Percentiles rank a stretch among this genome's conserved stretches.
These are phyloP conservation scores for Macrotyloma uniflorum DNA, from an alignment of 306 rosid genomes.

Conservation along the genomic window DNA sequence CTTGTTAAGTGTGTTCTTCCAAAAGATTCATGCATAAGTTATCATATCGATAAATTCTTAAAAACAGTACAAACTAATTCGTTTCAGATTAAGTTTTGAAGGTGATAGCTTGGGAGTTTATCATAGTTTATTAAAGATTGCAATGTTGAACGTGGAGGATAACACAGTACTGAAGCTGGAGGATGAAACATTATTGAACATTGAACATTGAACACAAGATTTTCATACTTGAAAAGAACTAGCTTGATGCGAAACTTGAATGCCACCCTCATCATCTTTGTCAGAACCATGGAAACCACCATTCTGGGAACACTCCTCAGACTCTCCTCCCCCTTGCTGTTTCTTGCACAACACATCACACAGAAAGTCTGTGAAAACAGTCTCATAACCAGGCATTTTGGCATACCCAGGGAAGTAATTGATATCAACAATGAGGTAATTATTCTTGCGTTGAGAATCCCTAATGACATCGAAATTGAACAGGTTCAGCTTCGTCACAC, in stretches of 20 bases:
- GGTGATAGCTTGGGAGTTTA: too few species aligned
- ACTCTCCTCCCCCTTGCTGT: constrained; percentile 11
- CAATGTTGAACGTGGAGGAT: too few species aligned
- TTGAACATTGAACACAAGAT: not conserved
- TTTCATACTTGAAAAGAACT: constrained; percentile 37
- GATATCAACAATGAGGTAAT: constrained; percentile 84
- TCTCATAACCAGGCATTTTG: constrained; percentile 90
- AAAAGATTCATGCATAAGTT: too few species aligned
- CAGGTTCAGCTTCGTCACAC: constrained; percentile 63
- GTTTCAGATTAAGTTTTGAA: too few species aligned
- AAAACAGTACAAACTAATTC: too few species aligned
- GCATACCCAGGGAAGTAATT: constrained; percentile 98
- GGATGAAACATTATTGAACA: too few species aligned
- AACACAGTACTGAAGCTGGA: too few species aligned
- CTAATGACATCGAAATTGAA: constrained; percentile 89
- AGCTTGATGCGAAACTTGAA: constrained; percentile 43
- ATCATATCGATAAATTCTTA: too few species aligned
- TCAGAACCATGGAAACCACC: not conserved
- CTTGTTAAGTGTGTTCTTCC: too few species aligned
- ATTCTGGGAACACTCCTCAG: not conserved
- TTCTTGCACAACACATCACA: constrained; percentile 62
- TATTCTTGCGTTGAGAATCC: constrained; percentile 68
- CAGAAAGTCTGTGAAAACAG: constrained; percentile 75
- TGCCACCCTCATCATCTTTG: constrained; percentile 47
- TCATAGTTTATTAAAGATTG: too few species aligned